A percentile compares a stretch with the other conserved stretches of the same genome.
These are phyloP conservation scores for Neurospora discreta DNA, from an alignment of 495 filamentous ascomycete genomes.

Conservation along the genomic window DNA sequence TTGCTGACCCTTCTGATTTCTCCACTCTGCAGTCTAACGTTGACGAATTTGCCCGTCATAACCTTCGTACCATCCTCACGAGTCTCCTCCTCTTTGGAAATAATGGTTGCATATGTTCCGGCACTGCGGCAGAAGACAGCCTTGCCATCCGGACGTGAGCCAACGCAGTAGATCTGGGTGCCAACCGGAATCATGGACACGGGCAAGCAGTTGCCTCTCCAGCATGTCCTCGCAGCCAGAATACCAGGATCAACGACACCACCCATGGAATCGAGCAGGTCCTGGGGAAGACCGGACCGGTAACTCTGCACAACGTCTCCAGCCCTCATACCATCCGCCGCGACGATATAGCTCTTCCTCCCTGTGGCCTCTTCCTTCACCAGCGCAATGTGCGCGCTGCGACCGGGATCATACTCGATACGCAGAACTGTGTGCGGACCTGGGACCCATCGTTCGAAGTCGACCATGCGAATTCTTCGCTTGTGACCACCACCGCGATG, in stretches of 20 bases:
- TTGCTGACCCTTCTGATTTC: conserved; percentile 79
- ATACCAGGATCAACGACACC: conserved; percentile 87
- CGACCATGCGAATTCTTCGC: conserved; percentile 79
- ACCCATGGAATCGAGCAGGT: conserved; percentile 81
- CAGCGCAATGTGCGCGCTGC: conserved; percentile 87
- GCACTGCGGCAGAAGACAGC: conserved; percentile 90
- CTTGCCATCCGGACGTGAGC: conserved; percentile 56
- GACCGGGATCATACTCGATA: conserved; percentile 91
- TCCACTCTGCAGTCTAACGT: conserved; percentile 78
- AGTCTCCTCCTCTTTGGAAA: conserved; percentile 69
- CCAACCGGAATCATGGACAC: conserved; percentile 90
- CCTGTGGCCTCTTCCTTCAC: conserved; percentile 57
- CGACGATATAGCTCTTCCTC: conserved; percentile 77
- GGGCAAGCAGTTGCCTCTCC: conserved; percentile 90
- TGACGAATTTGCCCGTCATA: conserved; percentile 55
- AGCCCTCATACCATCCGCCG: conserved; percentile 82
- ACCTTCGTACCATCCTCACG: conserved; percentile 43
- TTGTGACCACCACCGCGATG: conserved; percentile 88
- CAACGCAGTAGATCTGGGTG: conserved; percentile 81
- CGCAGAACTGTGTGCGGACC: conserved; percentile 81
- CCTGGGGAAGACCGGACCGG: conserved; percentile 71
- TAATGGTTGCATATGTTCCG: conserved; percentile 77
- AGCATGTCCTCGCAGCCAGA: conserved; percentile 83
- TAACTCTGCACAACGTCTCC: conserved; percentile 90
- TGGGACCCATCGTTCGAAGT: conserved; percentile 64